Conservation (phyloP, 2,329 filamentous ascomycete genomes). For the Diaporthe sp. region DNA sequence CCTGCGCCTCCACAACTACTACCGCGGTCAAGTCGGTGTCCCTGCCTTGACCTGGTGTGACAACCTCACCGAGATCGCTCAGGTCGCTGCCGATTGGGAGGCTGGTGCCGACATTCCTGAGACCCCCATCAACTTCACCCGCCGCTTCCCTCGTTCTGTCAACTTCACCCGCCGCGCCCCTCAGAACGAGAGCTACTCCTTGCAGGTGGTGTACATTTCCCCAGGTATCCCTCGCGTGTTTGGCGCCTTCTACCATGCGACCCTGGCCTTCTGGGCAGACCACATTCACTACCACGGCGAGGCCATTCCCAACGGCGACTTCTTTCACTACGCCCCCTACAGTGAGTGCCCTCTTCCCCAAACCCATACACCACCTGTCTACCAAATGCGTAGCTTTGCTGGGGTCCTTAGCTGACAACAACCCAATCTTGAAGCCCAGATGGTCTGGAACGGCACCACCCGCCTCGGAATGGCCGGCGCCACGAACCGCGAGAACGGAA, state of each 20-base stretch:
- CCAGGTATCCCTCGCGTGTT: neutral
- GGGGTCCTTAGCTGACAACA: neutral
- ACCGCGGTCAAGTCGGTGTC: neutral
- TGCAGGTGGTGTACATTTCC: neutral
- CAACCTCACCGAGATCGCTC: neutral
- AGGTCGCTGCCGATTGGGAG: slow-evolving; percentile 2
- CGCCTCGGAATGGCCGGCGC: slow-evolving; percentile 6
- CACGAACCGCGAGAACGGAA: slow-evolving; percentile 2
- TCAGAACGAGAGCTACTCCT: neutral
- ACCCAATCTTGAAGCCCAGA: neutral
- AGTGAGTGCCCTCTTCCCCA: neutral
- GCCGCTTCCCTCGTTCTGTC: neutral
- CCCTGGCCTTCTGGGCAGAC: neutral
- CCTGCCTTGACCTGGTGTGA: neutral
- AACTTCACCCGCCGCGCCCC: neutral
- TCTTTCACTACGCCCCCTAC: neutral
- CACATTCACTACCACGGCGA: neutral
- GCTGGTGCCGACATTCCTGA: neutral
- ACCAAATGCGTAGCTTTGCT: neutral
- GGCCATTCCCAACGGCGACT: slow-evolving; percentile 15
- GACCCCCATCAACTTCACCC: slow-evolving; percentile 1
- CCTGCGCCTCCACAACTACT: slow-evolving; percentile 8
- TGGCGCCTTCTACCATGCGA: neutral
- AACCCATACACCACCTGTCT: neutral
- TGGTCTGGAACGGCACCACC: slow-evolving; percentile 7